A percentile compares a stretch with the other conserved stretches of the same genome.
Evolutionary conservation across 805 yeast species (phyloP).

Genomic region (Wickerhamomyces tratensis): DNA sequence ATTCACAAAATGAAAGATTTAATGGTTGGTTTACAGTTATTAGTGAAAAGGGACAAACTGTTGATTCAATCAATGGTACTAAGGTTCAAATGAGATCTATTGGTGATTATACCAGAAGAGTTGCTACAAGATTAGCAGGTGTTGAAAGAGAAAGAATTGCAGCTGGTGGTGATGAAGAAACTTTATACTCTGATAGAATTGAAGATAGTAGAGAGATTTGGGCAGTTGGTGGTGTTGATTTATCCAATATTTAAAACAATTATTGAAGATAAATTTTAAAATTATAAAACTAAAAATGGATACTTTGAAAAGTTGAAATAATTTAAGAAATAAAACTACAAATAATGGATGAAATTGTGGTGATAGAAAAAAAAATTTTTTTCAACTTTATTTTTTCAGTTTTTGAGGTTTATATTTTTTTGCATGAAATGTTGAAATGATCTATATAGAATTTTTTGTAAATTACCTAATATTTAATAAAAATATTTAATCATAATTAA

Average conservation of each 20-base stretch:
- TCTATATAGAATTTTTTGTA: too few species aligned
- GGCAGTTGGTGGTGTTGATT: slow-evolving; percentile 72
- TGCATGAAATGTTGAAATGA: too few species aligned
- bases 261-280: too few species aligned
- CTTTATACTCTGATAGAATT: slow-evolving; percentile 72
- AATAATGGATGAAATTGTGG: too few species aligned
- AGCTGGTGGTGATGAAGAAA: slow-evolving; percentile 85
- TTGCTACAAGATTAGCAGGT: slow-evolving; percentile 74
- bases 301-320: too few species aligned
- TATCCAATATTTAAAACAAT: slow-evolving; percentile 17
- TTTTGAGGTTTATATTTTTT: too few species aligned
- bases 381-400: too few species aligned
- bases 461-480: too few species aligned
- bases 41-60: slow-evolving; percentile 24
- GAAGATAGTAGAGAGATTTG: slow-evolving; percentile 86
- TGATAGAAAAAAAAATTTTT: too few species aligned
- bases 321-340: too few species aligned
- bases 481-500: too few species aligned
- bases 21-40: slow-evolving; percentile 50
- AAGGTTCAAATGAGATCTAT: slow-evolving; percentile 60
- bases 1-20: slow-evolving; percentile 41
- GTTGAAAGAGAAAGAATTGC: slow-evolving; percentile 83
- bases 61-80: slow-evolving; percentile 35
- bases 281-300: too few species aligned
- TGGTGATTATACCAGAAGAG: slow-evolving; percentile 84